Evolutionary conservation across 192 early-diverging fungal genomes (phyloP).

Genomic region (Coemansia sp.): DNA sequence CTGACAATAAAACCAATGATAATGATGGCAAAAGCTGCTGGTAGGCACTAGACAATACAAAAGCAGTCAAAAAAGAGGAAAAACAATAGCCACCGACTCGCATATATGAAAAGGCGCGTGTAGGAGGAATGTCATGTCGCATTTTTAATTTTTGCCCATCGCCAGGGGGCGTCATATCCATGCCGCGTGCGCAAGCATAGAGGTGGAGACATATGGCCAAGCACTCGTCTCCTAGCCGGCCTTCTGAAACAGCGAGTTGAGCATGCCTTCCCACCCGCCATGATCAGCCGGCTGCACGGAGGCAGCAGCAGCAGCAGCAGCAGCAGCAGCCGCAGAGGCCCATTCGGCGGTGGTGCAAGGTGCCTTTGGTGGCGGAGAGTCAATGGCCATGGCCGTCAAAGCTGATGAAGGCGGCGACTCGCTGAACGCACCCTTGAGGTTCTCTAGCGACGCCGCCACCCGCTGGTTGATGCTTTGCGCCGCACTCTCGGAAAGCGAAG

Average conservation of each 20-base stretch:
- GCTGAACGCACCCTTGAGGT: slow-evolving; percentile 16
- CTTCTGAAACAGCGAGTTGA: slow-evolving; percentile 16
- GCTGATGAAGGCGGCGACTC: slow-evolving; percentile 15
- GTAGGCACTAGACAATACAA: neutral
- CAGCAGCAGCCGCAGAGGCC: neutral
- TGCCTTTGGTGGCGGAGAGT: slow-evolving; percentile 6
- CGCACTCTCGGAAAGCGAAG: neutral
- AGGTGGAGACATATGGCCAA: neutral
- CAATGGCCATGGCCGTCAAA: slow-evolving; percentile 8
- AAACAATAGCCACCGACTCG: neutral
- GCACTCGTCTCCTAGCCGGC: neutral
- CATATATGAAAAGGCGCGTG: slow-evolving; percentile 3
- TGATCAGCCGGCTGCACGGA: neutral
- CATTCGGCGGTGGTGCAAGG: neutral
- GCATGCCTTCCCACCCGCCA: slow-evolving; percentile 5
- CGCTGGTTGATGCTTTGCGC: slow-evolving; percentile 16
- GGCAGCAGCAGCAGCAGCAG: neutral
- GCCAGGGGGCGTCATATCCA: neutral
- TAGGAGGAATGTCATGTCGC: neutral
- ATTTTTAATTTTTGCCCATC: neutral
- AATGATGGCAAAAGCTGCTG: neutral
- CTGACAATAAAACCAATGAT: neutral
- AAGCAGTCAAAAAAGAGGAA: neutral
- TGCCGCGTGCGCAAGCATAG: neutral
- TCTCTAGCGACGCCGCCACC: slow-evolving; percentile 19